Evolutionary conservation across 2,329 filamentous ascomycete species (phyloP).

Genomic region (Thelonectria rubi): DNA sequence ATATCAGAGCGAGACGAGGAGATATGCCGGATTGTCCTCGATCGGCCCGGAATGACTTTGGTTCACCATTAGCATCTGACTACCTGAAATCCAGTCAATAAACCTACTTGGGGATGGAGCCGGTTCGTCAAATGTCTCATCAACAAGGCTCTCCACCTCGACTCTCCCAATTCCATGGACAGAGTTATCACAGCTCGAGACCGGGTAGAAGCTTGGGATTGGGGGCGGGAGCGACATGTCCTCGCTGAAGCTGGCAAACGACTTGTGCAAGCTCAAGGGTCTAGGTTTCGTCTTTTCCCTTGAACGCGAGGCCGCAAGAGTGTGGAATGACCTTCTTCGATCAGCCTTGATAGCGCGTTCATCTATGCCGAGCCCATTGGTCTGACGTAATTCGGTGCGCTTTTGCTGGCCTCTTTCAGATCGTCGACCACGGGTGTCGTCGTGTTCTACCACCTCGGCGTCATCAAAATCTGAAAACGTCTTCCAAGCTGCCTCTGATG

Average conservation of each 20-base stretch:
- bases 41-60: constrained; percentile 27
- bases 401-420: constrained; percentile 23
- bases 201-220: constrained; percentile 29
- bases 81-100: not conserved
- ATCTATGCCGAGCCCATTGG: constrained; percentile 8
- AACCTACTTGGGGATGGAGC: constrained; percentile 36
- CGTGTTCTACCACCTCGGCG: constrained; percentile 14
- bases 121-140: constrained; percentile 27
- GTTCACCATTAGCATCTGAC: constrained; percentile 10
- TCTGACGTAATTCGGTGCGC: constrained; percentile 21
- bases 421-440: constrained; percentile 10
- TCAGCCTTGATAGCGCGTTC: constrained; percentile 13
- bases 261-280: constrained; percentile 36
- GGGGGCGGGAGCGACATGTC: constrained; percentile 27
- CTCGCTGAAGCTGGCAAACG: constrained; percentile 31
- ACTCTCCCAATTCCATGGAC: constrained; percentile 25
- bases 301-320: constrained; percentile 26
- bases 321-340: constrained; percentile 38
- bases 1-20: constrained; percentile 27
- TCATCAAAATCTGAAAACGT: constrained; percentile 28
- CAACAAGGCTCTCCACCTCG: constrained; percentile 32
- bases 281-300: constrained; percentile 29
- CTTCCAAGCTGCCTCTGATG: constrained; percentile 32
- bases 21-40: constrained; percentile 24
- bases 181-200: constrained; percentile 30